These are phyloP conservation scores for Aspergillus avenaceus DNA, from an alignment of 495 filamentous ascomycete genomes.

Conservation along the genomic window DNA sequence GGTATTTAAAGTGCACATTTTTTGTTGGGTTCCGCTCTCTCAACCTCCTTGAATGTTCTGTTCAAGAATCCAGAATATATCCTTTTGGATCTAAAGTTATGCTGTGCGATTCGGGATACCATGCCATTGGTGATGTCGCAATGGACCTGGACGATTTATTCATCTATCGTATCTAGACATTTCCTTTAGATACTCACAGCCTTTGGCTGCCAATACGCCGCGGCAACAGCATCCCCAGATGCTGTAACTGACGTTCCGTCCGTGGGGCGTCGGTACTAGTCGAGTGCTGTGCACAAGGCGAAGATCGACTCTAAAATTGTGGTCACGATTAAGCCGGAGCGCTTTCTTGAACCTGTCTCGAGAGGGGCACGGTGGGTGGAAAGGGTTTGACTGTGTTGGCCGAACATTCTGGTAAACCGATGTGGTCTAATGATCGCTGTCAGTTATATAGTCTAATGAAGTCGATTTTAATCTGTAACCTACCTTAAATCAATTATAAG, in stretches of 20 bases:
- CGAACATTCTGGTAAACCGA: constrained; percentile 35
- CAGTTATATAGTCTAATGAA: background rate
- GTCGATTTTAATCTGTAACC: background rate
- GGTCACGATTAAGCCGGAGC: constrained; percentile 98
- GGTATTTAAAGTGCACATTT: constrained; percentile 5
- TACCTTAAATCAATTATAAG: background rate
- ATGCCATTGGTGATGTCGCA: too few relatives aligned
- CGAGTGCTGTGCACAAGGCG: constrained; percentile 48
- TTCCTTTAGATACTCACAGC: too few relatives aligned
- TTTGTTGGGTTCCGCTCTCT: background rate
- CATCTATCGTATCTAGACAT: too few relatives aligned
- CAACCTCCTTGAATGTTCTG: too few relatives aligned
- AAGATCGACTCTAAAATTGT: constrained; percentile 38
- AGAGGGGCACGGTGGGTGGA: constrained; percentile 78
- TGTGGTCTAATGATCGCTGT: too few relatives aligned
- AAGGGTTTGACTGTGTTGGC: constrained; percentile 88
- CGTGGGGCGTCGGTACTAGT: constrained; percentile 51
- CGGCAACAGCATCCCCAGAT: constrained; percentile 49
- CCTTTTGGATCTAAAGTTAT: constrained; percentile 3
- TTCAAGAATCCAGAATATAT: too few relatives aligned
- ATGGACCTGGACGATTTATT: too few relatives aligned
- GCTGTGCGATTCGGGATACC: background rate
- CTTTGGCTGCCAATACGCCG: constrained; percentile 33
- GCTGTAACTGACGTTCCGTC: constrained; percentile 53
- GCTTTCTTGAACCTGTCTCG: constrained; percentile 69